Evolutionary conservation across 164 flowering plant species (phyloP), one percentile per base, ranked within the genome.

Genomic region (Tetrastigma voinierianum): DNA sequence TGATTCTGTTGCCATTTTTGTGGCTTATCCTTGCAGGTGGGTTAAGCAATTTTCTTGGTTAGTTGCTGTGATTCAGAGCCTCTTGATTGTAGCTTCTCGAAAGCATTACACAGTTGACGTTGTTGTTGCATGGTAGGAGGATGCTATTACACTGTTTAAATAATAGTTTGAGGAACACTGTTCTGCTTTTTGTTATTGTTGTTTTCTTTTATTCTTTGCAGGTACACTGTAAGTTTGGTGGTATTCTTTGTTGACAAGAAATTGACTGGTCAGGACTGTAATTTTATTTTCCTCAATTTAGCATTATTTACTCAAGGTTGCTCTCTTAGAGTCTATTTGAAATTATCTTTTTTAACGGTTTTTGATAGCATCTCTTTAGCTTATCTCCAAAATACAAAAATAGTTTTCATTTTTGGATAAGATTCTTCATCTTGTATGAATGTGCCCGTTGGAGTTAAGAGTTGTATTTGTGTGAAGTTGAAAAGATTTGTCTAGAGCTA

Each of bases 201-300:
- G 47, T 43, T 40, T 51, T 44, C 14, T 32, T 32, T 32, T 4
- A 32, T 32, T 32, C 40, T 32, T 3, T 78, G 67, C 84, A 91
- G 98, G 97, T 95, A 95, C 63, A 90, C 99, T 9, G 99, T 95
- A 44, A 92, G 86, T 76, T 68, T 95, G 79, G 90, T 95, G 58
- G 90, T 84, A 44, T 95, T 89, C 84, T 95, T 89, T 71, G 61
- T 93, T 40, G 95, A 95, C 74, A 87, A 83, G 70, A 86, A 82
- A 61, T 76, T 95, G 61, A 90, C 89, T 76, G 96, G 97, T 91
- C 46, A 61, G 75, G n/a, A 43, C 56, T 61, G 13, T 16, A 3
- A 17, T 9, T 59, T 5, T 12, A 6, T 46, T 53, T 18, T 43
- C 48, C 17, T 17, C 46, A 17, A 25, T 19, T 18, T 62, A 32